These are phyloP conservation scores for Pythium rishiriense DNA, from an alignment of 352 stramenopile species.

Conservation along the genomic window DNA sequence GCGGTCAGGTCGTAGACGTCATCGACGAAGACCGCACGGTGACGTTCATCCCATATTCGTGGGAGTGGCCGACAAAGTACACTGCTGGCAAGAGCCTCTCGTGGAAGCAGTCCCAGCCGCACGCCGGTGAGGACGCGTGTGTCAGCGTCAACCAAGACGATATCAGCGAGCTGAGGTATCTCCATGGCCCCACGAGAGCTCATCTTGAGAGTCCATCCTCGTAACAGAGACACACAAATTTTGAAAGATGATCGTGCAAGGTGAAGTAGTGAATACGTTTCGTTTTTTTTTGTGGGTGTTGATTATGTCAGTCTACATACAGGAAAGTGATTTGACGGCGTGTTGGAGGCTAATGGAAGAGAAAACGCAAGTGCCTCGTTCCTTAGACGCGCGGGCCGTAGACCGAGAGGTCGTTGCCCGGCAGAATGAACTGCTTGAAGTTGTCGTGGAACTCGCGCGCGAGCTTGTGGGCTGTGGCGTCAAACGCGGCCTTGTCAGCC, in stretches of 20 bases:
- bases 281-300: no score
- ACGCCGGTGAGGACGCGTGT: slow-evolving; percentile 8
- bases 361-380: not conserved
- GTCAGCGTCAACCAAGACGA: slow-evolving; percentile 27
- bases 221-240: not conserved
- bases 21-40: slow-evolving; percentile 2
- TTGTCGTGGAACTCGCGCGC: slow-evolving; percentile 78
- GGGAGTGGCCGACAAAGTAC: not conserved
- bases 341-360: not conserved
- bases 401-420: slow-evolving; percentile 70
- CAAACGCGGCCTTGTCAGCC: slow-evolving; percentile 79
- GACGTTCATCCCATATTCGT: slow-evolving; percentile 17
- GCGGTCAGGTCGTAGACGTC: slow-evolving; percentile 38
- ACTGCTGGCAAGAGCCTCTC: not conserved
- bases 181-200: slow-evolving; percentile 38
- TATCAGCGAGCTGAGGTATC: slow-evolving; percentile 52
- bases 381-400: slow-evolving; percentile 53
- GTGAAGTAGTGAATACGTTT: not conserved
- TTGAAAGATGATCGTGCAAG: no score
- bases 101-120: slow-evolving; percentile 1
- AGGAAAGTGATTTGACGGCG: slow-evolving; percentile 8
- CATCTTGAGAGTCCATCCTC: not conserved
- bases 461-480: slow-evolving; percentile 73
- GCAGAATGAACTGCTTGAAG: slow-evolving; percentile 86
- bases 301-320: no score